Evolutionary conservation across 108 stramenopile species (phyloP), one percentile per base, ranked within the genome.

Genomic region (Chaetoceros tenuissimus): DNA sequence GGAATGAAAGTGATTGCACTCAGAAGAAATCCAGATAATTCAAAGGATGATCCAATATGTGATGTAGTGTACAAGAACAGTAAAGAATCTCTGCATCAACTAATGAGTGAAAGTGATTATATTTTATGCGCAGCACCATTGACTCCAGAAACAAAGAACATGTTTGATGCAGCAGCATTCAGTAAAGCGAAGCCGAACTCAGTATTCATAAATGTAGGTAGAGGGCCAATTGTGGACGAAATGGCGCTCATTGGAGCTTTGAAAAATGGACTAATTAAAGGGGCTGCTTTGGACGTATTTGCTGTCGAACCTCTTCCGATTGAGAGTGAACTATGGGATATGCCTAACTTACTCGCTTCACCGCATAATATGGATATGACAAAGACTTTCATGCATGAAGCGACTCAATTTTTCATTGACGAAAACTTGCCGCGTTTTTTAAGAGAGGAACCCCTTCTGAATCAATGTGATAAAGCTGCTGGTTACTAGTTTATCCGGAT

Each of bases 141-240:
- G 45, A 96, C 95, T 3, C 59, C 63, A 7, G 68, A 77, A 56
- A 94, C 89, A 22, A 59, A 71, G 13, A 72, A 72, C 1, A 47
- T 89, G 72, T 81, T 86, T 40, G 69, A 75, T 0, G 56, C 52
- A 18, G 77, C 77, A 46, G 79, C 66, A 7, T 69, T 93, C 43
- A 62, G 67, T 19, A 59, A 71, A 28, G 83, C 82, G 55, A 92
- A 93, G 54, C 18, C 72, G 46, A 76, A 67, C 1, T 62, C 79
- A 31, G 90, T 96, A 29, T 68, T 96, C 55, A 93, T 96, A 62
- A 92, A 92, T 63, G 72, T 90, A 16, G 92, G 93, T 24, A 84
- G 95, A 13, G 95, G 95, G 19, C 84, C 87, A 1, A 70, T 93
- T 22, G 71, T 96, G 25, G 92, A 96, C 54, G 92, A 96, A 62